Percentiles rank a stretch among this genome's conserved stretches.
These are phyloP conservation scores for Pseudogymnoascus sp. DNA, from an alignment of 2,329 filamentous ascomycete genomes.

Conservation along the genomic window DNA sequence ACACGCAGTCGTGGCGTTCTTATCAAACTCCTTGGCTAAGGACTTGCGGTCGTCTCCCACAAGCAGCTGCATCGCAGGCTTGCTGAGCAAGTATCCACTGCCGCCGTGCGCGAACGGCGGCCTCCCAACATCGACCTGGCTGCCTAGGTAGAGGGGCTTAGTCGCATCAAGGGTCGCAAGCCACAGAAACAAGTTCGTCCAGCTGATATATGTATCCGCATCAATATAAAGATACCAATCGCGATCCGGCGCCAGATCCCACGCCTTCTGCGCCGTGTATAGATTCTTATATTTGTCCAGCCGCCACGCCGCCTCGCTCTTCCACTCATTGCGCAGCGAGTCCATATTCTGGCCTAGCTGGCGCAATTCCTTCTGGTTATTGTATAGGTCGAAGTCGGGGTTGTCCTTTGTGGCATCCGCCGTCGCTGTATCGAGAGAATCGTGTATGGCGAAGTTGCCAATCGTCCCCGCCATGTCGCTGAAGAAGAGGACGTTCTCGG, in stretches of 20 bases:
- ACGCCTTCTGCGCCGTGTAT: conserved; percentile 52
- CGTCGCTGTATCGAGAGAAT: conserved; percentile 42
- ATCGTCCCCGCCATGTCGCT: conserved; percentile 48
- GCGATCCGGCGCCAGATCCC: conserved; percentile 41
- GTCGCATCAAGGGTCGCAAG: conserved; percentile 38
- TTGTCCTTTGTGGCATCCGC: conserved; percentile 38
- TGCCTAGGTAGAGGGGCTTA: conserved; percentile 45
- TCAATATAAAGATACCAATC: conserved; percentile 58
- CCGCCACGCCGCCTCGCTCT: conserved; percentile 40
- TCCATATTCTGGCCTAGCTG: conserved; percentile 38
- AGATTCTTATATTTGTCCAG: conserved; percentile 59
- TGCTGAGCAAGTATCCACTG: conserved; percentile 48
- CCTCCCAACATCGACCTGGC: conserved; percentile 36
- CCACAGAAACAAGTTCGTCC: conserved; percentile 46
- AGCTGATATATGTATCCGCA: conserved; percentile 51
- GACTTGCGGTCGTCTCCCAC: conserved; percentile 33
- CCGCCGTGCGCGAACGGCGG: conserved; percentile 50
- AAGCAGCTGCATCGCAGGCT: conserved; percentile 45
- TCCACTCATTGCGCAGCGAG: background rate
- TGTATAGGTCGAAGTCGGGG: conserved; percentile 43
- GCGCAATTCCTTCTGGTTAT: conserved; percentile 38
- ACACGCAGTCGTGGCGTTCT: conserved; percentile 35
- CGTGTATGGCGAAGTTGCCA: conserved; percentile 38
- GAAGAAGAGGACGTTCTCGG: conserved; percentile 48
- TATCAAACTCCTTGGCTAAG: conserved; percentile 34